Evolutionary conservation across 2,329 filamentous ascomycete genomes (phyloP).

Genomic region (Ceratocystis alfenasii): DNA sequence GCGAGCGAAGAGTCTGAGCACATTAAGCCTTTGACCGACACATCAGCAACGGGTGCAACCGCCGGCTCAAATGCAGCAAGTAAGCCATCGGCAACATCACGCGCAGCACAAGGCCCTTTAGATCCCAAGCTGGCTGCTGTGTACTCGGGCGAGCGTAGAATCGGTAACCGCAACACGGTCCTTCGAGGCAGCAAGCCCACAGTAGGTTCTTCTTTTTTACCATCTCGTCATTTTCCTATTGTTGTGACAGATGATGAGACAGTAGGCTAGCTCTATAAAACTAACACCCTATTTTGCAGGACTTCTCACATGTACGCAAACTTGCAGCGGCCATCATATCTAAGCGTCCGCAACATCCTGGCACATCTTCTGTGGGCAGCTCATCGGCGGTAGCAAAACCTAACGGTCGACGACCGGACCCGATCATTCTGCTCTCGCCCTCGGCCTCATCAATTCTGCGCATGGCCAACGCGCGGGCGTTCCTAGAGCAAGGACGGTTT

Average conservation of each 20-base stretch:
- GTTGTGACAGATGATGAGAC: not conserved
- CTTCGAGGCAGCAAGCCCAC: conserved; percentile 79
- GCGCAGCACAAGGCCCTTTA: conserved; percentile 52
- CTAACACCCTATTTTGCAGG: conserved; percentile 39
- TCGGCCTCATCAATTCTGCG: conserved; percentile 89
- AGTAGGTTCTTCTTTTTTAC: conserved; percentile 40
- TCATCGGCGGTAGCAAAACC: conserved; percentile 36
- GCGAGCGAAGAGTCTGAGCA: conserved; percentile 84
- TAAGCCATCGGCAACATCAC: conserved; percentile 30
- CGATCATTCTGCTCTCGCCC: conserved; percentile 93
- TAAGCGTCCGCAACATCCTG: conserved; percentile 39
- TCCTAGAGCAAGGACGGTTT: conserved; percentile 77
- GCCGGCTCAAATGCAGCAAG: conserved; percentile 32
- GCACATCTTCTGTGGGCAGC: conserved; percentile 26
- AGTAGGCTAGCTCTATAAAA: not conserved
- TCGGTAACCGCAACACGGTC: conserved; percentile 84
- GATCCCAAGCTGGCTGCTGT: conserved; percentile 78
- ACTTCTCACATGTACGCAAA: conserved; percentile 90
- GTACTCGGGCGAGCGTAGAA: conserved; percentile 79
- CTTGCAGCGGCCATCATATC: conserved; percentile 65
- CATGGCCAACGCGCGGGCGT: conserved; percentile 90
- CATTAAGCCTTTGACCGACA: conserved; percentile 67
- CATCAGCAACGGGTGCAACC: conserved; percentile 31
- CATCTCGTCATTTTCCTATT: not conserved
- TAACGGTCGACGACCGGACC: conserved; percentile 48